Evolutionary conservation across 768 basidiomycete species (phyloP).

Genomic region (Pisolithus tinctorius): DNA sequence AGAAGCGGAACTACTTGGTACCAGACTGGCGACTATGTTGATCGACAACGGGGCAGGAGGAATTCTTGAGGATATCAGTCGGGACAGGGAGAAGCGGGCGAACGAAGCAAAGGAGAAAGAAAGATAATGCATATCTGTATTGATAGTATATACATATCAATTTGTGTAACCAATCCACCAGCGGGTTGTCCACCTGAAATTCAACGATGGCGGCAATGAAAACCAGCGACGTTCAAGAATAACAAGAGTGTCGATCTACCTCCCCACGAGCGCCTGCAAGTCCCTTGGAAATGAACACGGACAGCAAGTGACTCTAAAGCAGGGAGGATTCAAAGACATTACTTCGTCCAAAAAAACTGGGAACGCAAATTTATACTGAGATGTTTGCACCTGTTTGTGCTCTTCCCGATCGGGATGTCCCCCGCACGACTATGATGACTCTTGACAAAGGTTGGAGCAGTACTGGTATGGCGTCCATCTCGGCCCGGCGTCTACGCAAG

Average conservation of each 20-base stretch:
- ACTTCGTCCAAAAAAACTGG: neutral
- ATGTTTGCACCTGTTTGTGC: constrained; percentile 35
- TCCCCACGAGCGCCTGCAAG: constrained; percentile 66
- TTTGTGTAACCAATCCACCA: neutral
- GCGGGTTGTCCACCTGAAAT: constrained; percentile 19
- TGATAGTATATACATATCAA: neutral
- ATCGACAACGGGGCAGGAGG: constrained; percentile 67
- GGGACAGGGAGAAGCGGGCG: constrained; percentile 48
- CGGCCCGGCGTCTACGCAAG: constrained; percentile 58
- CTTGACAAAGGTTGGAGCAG: constrained; percentile 9
- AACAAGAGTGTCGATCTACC: constrained; percentile 38
- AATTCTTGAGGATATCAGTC: constrained; percentile 81
- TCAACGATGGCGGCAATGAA: constrained; percentile 11
- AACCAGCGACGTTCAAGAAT: constrained; percentile 15
- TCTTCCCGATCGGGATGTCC: constrained; percentile 6
- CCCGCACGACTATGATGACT: constrained; percentile 1
- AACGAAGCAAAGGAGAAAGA: constrained; percentile 30
- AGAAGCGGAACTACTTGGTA: constrained; percentile 68
- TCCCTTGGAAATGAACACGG: constrained; percentile 34
- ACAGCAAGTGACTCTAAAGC: constrained; percentile 70
- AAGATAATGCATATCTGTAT: neutral
- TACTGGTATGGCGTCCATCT: constrained; percentile 52
- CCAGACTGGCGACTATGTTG: constrained; percentile 54
- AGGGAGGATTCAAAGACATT: constrained; percentile 31
- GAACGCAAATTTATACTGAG: no score